Evolutionary conservation across 202 grass and related monocot species (phyloP).

Genomic region (Saccharum hybrid): DNA sequence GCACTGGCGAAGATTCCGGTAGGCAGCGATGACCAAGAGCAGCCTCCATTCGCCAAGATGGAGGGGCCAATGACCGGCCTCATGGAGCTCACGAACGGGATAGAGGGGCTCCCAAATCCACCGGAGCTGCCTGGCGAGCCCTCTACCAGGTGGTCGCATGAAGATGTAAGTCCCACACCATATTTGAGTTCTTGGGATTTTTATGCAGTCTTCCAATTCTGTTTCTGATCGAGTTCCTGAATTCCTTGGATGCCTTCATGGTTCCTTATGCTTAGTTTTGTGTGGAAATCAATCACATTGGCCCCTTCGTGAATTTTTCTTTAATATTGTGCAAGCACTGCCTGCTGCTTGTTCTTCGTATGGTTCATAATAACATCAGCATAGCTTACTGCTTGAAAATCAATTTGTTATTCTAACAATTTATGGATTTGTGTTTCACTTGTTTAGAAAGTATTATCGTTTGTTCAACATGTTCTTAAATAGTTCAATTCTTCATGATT

Average conservation of each 20-base stretch:
- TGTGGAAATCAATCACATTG: background rate
- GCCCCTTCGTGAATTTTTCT: background rate
- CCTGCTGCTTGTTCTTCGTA: constrained; percentile 9
- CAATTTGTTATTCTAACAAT: too few species aligned
- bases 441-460: too few species aligned
- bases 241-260: constrained; percentile 2
- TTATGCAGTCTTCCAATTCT: background rate
- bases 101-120: constrained; percentile 11
- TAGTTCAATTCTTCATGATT: too few species aligned
- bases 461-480: too few species aligned
- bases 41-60: constrained; percentile 17
- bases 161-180: background rate
- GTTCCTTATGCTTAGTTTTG: background rate
- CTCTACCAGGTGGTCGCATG: constrained; percentile 24
- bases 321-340: constrained; percentile 20
- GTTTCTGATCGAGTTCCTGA: constrained; percentile 25
- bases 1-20: too few species aligned
- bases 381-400: too few species aligned
- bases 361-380: background rate
- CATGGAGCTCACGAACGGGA: constrained; percentile 24
- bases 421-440: too few species aligned
- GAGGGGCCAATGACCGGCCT: constrained; percentile 41
- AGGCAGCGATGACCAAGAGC: too few species aligned
- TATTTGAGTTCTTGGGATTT: constrained; percentile 31
- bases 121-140: constrained; percentile 32